These are phyloP conservation scores for Torrubiellomyces zombiae DNA, from an alignment of 2,329 filamentous ascomycete species.

Conservation along the genomic window DNA sequence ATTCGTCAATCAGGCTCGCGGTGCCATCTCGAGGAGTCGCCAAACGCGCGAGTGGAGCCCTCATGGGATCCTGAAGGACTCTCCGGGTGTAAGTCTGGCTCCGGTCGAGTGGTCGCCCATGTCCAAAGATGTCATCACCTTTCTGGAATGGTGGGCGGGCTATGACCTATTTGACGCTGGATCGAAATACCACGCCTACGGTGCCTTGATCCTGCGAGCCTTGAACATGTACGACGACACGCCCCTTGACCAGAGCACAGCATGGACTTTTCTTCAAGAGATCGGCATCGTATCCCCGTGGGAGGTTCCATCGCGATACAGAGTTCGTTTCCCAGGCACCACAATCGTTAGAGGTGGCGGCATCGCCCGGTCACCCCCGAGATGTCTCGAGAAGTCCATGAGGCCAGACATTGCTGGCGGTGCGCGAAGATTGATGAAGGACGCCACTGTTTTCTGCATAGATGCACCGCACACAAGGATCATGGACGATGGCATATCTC, in stretches of 20 bases:
- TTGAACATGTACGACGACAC: constrained; percentile 40
- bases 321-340: constrained; percentile 34
- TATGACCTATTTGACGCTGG: constrained; percentile 33
- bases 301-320: constrained; percentile 51
- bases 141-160: constrained; percentile 52
- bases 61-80: constrained; percentile 25
- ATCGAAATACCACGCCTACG: constrained; percentile 42
- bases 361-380: constrained; percentile 19
- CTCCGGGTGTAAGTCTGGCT: constrained; percentile 9
- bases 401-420: constrained; percentile 27
- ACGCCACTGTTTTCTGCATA: constrained; percentile 54
- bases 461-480: constrained; percentile 49
- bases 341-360: constrained; percentile 24
- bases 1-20: constrained; percentile 33
- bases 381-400: constrained; percentile 15
- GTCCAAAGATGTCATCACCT: constrained; percentile 39
- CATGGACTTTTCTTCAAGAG: constrained; percentile 58
- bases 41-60: constrained; percentile 29
- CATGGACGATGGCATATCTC: constrained; percentile 65
- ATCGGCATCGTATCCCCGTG: constrained; percentile 54
- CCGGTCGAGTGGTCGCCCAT: constrained; percentile 13
- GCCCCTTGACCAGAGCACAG: constrained; percentile 23
- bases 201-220: constrained; percentile 46
- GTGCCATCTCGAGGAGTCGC: constrained; percentile 34
- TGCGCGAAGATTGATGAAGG: constrained; percentile 40